Evolutionary conservation across 2,329 filamentous ascomycete species (phyloP), one percentile per base, ranked within the genome.

Genomic region (Daldinia eschscholtzii): DNA sequence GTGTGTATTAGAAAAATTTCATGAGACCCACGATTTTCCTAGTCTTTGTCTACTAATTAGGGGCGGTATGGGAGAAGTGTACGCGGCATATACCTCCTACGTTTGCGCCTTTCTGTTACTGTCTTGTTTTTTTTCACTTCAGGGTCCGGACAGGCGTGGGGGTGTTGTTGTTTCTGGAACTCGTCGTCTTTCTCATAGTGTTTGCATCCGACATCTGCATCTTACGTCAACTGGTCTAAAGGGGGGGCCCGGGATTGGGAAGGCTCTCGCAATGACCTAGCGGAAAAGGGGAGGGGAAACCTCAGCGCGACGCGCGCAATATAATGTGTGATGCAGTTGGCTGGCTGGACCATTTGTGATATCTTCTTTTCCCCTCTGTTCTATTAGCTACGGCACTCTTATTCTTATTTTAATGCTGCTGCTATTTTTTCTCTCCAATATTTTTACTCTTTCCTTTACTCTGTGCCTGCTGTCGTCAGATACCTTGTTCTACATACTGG

Each of bases 401-500:
- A 81, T 74, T 75, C 73, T 70, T 77, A 81, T 80, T 80, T 67
- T 67, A 58, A 57, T 66, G 63, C 65, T 84, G 71, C 70, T 74
- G 71, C 73, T 74, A 75, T 71, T 62, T 70, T 76, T 73, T 69
- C 75, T 69, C 75, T 66, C 71, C 73, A 18, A 20, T 1, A 12
- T 26, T 55, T 76, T 71, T 57, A 69, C 75, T 72, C 70, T 76
- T 66, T 70, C 67, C 68, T 68, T 68, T 70, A 61, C 65, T 74
- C 71, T 58, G 70, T 73, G 61, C 55, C 72, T 61, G 64, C 72
- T 71, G 74, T 76, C 80, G 77, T 81, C 83, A 84, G 83, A 87
- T 87, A 87, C 86, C 85, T 87, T 87, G 85, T 87, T 87, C 84
- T 82, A 87, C 85, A 85, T 85, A 85, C 79, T 80, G 77, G 44